These are phyloP conservation scores for Colletotrichum limetticola DNA, from an alignment of 2,329 filamentous ascomycete species.

Conservation along the genomic window DNA sequence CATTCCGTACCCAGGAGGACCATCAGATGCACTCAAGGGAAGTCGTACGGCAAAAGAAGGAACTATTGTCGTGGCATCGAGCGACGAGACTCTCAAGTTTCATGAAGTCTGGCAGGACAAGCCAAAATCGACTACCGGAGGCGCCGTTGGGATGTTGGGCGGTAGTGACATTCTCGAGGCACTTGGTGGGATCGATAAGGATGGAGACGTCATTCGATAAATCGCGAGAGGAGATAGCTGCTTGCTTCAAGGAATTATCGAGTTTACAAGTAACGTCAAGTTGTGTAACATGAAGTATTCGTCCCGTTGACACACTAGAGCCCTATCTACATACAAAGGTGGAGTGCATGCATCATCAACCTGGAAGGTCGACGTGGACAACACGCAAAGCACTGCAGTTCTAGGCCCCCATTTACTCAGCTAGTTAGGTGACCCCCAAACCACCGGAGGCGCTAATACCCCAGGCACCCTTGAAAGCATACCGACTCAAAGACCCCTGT, in stretches of 20 bases:
- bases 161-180: constrained; percentile 88
- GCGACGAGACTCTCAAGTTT: constrained; percentile 93
- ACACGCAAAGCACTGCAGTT: neutral
- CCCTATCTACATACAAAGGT: neutral
- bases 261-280: constrained; percentile 10
- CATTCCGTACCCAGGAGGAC: constrained; percentile 78
- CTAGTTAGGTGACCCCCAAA: neutral
- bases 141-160: constrained; percentile 71
- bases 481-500: constrained; percentile 7
- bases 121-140: constrained; percentile 61
- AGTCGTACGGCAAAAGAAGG: constrained; percentile 46
- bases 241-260: neutral
- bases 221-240: constrained; percentile 47
- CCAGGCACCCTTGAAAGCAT: constrained; percentile 10
- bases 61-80: constrained; percentile 91
- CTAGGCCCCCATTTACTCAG: neutral
- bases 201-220: constrained; percentile 77
- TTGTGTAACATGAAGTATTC: neutral
- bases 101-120: constrained; percentile 90
- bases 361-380: neutral
- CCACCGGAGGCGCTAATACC: constrained; percentile 9
- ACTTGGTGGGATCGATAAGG: constrained; percentile 81
- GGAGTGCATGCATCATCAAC: neutral
- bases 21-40: constrained; percentile 39
- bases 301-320: neutral